Evolutionary conservation across 345 rosid genomes (phyloP).

Genomic region (Murraya paniculata): DNA sequence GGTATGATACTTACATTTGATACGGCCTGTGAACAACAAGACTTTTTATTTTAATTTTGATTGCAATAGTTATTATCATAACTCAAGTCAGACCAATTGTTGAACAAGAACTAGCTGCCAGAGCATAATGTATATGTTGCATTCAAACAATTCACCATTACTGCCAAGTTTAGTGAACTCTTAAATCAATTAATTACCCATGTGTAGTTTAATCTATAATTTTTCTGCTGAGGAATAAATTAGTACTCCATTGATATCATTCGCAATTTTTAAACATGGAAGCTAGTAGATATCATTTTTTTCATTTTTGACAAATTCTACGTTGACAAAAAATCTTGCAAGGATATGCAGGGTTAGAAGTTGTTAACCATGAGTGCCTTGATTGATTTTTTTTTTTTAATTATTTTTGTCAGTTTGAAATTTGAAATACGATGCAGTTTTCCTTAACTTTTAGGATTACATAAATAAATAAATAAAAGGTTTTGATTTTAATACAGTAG

Average conservation of each 20-base stretch:
- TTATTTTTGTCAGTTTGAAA: not conserved
- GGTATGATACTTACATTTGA: conserved; percentile 38
- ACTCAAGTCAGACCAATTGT: not conserved
- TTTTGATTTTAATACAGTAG: not conserved
- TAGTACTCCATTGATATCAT: not conserved
- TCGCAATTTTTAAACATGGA: not conserved
- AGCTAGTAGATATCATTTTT: not conserved
- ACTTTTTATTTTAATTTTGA: not conserved
- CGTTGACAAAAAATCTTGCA: not conserved
- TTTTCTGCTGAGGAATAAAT: not conserved
- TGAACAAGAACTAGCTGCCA: not conserved
- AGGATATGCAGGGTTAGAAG: not conserved
- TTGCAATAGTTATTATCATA: not conserved
- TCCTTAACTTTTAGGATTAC: not conserved
- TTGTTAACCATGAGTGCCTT: not conserved
- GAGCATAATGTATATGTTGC: not conserved
- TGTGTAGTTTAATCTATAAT: not conserved
- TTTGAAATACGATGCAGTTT: not conserved
- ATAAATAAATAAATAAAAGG: not conserved
- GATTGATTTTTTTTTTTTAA: not conserved
- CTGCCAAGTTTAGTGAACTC: not conserved
- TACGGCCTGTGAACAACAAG: not conserved
- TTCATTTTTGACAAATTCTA: not conserved
- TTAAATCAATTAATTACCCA: not conserved
- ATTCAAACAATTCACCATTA: not conserved